Base-by-base conservation (phyloP, 306 rosid genomes). In the Echinosophora koreensis region DNA sequence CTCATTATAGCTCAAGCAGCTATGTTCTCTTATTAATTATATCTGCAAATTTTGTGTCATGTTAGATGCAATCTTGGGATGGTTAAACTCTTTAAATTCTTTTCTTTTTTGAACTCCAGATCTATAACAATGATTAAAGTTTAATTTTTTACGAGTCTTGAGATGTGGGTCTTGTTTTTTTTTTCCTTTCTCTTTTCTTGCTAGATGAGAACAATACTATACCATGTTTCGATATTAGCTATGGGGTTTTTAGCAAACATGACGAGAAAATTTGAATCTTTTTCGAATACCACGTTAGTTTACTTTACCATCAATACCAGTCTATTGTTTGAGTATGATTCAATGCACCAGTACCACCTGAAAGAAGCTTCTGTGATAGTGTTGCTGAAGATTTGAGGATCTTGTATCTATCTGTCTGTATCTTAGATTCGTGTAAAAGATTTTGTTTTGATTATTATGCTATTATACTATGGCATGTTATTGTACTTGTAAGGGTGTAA, bases 341-440 rank as follows among this genome's bases (percentile, higher is more conserved):
- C 56, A 49, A 6, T 13, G 56, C 18, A 50, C 56, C 56, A 50
- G 18, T 50, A n/a, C 16, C 54, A 13, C 18, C 18, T 50, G 56
- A n/a, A 4, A 50, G 18, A 64, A 35, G 22, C 27, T 35, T 2
- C 50, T 16, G 4, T 38, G 54, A 5, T 18, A 6, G 7, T 65
- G 34, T 65, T 17, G 51, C 70, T 41, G 52, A 65, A 14, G 56
- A 50, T 13, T 72, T 13, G 46, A 59, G 39, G 78, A 46, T 42
- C 67, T 46, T 5, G n/a, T 58, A 22, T 57, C 38, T 47, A 35
- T 47, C 6, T 5, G 34, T 74, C 60, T 47, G 2, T 5, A 60
- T 74, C 34, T 6, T 30, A 44, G 46, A 44, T 30, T 59, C 15
- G 46, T 22, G 1, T 22, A 22, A 1, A 6, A 58, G 16, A 8